Evolutionary conservation across 331 rosid species (phyloP), one percentile per base, ranked within the genome.

Genomic region (Malus hybrid): DNA sequence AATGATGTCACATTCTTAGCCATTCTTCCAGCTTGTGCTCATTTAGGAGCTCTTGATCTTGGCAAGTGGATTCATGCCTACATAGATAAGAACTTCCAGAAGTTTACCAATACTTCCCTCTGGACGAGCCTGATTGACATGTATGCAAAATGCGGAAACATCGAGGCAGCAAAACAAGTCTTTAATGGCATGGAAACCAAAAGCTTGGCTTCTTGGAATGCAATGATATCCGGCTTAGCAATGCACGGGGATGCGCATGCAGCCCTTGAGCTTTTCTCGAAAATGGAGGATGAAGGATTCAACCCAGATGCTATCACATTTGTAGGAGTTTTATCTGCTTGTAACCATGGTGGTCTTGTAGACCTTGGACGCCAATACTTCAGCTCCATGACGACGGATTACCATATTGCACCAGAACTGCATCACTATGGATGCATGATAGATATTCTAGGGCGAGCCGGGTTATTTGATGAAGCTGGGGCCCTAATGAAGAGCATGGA

Each of bases 11-110:
- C 99, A 14, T 82, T 94, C 15, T 83, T 92, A 74, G 82, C 61
- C 7, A 77, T 90, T 86, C 93, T 94, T 86, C 93, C 88, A 4
- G 86, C 93, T 75, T 88, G 97, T 70, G 90, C 96, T 81, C 81
- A 74, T 84, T 86, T 92, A 56, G 97, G 99, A 71, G 93, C 96
- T 70, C 90, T 90, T 74, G 96, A 90, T 71, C 84, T 93, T 76
- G 98, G 95, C 61, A 93, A 90, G 81, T 91, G 96, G 99, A 86
- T 90, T 84, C 97, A 94, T 84, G 90, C 85, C 4, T 90, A 87
- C 67, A 80, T 93, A 12, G 88, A 87, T 84, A 88, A 79, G 66
- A 86, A 88, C 70, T 79, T 87, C 57, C 70, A 73, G 62, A 70
- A 42, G 71, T 76, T 73, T 5, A 77, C 67, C 71, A 93, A 87